Evolutionary conservation across 75 land plant genomes (phyloP).

Genomic region (Adiantum capillusveneris): DNA sequence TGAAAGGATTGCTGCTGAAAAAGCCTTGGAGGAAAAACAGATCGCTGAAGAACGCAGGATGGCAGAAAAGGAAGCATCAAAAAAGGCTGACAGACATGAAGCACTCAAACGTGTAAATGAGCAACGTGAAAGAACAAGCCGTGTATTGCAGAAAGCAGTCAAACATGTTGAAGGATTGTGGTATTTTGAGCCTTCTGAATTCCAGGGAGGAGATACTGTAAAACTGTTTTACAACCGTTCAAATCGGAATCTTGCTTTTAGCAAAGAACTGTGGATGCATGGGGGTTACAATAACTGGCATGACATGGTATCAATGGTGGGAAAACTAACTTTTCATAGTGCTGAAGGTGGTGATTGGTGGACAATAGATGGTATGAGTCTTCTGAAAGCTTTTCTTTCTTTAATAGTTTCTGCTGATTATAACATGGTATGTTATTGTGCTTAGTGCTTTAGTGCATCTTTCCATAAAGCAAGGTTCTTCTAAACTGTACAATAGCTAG

Average conservation of each 20-base stretch:
- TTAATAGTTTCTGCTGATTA: not conserved
- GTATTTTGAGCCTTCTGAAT: slow-evolving; percentile 53
- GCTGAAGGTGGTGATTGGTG: slow-evolving; percentile 69
- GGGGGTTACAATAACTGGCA: slow-evolving; percentile 80
- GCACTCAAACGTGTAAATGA: slow-evolving; percentile 50
- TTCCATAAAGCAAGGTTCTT: not conserved
- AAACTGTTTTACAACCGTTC: slow-evolving; percentile 57
- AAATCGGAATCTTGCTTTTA: slow-evolving; percentile 49
- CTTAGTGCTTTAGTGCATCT: not conserved
- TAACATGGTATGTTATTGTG: too few relatives aligned
- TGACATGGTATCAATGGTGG: slow-evolving; percentile 58
- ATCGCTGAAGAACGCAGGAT: slow-evolving; percentile 44
- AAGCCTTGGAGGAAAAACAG: slow-evolving; percentile 56
- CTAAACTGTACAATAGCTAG: too few relatives aligned
- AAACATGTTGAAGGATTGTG: slow-evolving; percentile 45
- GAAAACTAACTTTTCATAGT: slow-evolving; percentile 30
- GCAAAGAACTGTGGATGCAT: slow-evolving; percentile 73
- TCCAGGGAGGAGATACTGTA: slow-evolving; percentile 46
- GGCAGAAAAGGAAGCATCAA: slow-evolving; percentile 56
- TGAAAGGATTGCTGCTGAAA: slow-evolving; percentile 50
- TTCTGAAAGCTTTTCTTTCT: not conserved
- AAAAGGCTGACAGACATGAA: slow-evolving; percentile 58
- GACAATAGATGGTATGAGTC: slow-evolving; percentile 63
- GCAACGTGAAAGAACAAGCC: slow-evolving; percentile 29
- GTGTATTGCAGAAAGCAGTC: slow-evolving; percentile 36